Evolutionary conservation across 768 basidiomycete species (phyloP), one percentile per base, ranked within the genome.

Genomic region (Pisolithus marmoratus): DNA sequence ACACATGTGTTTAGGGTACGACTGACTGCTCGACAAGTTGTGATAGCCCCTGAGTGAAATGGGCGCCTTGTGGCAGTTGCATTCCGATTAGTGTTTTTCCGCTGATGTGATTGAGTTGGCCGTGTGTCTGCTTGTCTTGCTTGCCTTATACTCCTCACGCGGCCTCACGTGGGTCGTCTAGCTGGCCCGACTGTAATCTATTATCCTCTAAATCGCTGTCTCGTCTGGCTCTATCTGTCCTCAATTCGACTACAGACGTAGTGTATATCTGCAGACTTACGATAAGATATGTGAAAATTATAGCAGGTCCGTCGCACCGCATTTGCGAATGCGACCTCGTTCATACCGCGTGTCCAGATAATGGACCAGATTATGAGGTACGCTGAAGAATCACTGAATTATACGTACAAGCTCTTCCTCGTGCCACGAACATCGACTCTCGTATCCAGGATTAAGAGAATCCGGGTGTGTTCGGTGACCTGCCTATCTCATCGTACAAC

Each of bases 381-480:
- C 49, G 79, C 78, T 22, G 73, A 78, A 53, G 80, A 88, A 58
- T 78, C 82, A 3, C 80, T 80, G 64, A 87, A 88, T 63, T 82
- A 95, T 61, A 82, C 82, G 26, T 97, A 90, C 67, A 94, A 87
- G 23, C 67, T 98, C 31, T 72, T 99, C 24, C 80, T 96, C 42
- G 90, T 94, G 0, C 96, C 96, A 8, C 78, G 94, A 37, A 74
- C 81, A 36, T 98, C 96, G 2, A 87, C 87, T 5, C 77, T 98
- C 8, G 90, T 94, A 48, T 81, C 83, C 31, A 81, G 85, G 51
- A 84, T 94, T 94, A 97, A 62, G 94, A 98, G 64, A 88, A 96
- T n/a, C n/a, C n/a, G 62, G 96, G 95, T n/a, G 94, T 99, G 1
- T 78, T 94, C 15, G 96, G 96, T n/a, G 94, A 97, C 61, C 76